Percentiles rank a stretch among this genome's conserved stretches.
These are phyloP conservation scores for Geranomyces michiganensis DNA, from an alignment of 192 early-diverging fungal species.

Conservation along the genomic window DNA sequence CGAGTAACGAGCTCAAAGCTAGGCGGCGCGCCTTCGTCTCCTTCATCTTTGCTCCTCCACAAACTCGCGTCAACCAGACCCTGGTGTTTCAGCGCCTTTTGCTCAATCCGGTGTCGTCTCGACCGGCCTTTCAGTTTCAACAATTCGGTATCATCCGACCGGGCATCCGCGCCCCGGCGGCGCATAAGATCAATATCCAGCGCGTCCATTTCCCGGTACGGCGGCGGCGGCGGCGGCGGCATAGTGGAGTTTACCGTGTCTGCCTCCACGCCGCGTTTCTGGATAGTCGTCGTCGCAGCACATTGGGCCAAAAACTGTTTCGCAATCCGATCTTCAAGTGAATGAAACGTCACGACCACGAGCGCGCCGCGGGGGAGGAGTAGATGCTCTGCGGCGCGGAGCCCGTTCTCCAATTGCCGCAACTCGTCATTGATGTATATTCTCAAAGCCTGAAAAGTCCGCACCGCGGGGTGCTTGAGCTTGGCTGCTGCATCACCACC, in stretches of 20 bases:
- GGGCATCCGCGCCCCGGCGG: background rate
- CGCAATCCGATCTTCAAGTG: conserved; percentile 72
- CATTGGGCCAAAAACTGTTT: conserved; percentile 60
- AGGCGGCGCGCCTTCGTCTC: background rate
- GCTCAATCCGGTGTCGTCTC: conserved; percentile 11
- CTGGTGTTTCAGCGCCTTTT: background rate
- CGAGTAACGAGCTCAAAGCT: background rate
- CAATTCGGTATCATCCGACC: background rate
- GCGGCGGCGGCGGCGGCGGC: background rate
- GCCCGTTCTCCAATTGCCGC: conserved; percentile 55
- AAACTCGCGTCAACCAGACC: background rate
- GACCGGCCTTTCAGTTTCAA: background rate
- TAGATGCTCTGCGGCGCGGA: conserved; percentile 55
- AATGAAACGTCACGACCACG: conserved; percentile 73
- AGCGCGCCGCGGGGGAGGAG: conserved; percentile 57
- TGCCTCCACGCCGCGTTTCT: conserved; percentile 23
- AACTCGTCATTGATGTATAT: conserved; percentile 78
- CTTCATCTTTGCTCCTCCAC: too few relatives aligned
- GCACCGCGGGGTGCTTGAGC: conserved; percentile 57
- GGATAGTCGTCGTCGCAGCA: conserved; percentile 24
- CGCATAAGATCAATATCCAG: conserved; percentile 5
- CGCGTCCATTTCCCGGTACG: conserved; percentile 17
- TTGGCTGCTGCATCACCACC: too few relatives aligned
- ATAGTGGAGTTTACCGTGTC: conserved; percentile 11
- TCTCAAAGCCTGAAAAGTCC: conserved; percentile 61